A percentile compares a stretch with the other conserved stretches of the same genome.
These are phyloP conservation scores for Phytophthora sp. DNA, from an alignment of 352 stramenopile species.

Conservation along the genomic window DNA sequence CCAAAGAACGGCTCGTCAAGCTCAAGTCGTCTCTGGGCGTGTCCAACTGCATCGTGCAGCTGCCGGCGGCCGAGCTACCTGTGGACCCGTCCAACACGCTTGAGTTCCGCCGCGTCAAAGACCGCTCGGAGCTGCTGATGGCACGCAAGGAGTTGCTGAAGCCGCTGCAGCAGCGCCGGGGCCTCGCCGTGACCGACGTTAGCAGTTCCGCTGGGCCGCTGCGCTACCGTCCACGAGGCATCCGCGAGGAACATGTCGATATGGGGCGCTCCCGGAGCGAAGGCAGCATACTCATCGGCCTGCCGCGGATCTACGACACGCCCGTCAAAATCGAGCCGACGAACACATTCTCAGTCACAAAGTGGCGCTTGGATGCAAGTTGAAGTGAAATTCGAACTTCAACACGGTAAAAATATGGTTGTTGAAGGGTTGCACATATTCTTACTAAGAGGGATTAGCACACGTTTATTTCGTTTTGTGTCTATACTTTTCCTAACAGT, in stretches of 20 bases:
- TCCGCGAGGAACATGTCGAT: constrained; percentile 32
- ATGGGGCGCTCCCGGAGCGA: constrained; percentile 39
- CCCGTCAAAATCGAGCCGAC: constrained; percentile 44
- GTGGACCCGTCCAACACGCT: constrained; percentile 42
- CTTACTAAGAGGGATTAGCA: too few relatives aligned
- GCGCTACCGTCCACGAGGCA: constrained; percentile 21
- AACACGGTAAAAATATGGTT: too few relatives aligned
- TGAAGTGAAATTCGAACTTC: too few relatives aligned
- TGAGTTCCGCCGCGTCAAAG: constrained; percentile 56
- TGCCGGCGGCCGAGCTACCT: constrained; percentile 29
- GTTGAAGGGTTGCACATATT: too few relatives aligned
- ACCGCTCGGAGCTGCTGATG: constrained; percentile 59
- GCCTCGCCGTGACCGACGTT: neutral
- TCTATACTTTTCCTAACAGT: too few relatives aligned
- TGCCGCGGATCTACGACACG: constrained; percentile 45
- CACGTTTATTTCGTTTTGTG: too few relatives aligned
- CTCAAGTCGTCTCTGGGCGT: constrained; percentile 70
- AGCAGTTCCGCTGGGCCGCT: constrained; percentile 7
- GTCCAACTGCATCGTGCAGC: constrained; percentile 57
- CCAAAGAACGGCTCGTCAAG: constrained; percentile 65
- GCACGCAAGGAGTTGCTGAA: constrained; percentile 59
- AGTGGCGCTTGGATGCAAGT: constrained; percentile 35
- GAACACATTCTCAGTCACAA: constrained; percentile 48
- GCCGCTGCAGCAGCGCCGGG: constrained; percentile 44
- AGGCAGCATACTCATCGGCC: constrained; percentile 29